Percentiles rank a stretch among this genome's conserved stretches.
phyloP scores from a whole-genome alignment of 2,329 filamentous ascomycete species.

The Dactylellina haptotyla region DNA sequence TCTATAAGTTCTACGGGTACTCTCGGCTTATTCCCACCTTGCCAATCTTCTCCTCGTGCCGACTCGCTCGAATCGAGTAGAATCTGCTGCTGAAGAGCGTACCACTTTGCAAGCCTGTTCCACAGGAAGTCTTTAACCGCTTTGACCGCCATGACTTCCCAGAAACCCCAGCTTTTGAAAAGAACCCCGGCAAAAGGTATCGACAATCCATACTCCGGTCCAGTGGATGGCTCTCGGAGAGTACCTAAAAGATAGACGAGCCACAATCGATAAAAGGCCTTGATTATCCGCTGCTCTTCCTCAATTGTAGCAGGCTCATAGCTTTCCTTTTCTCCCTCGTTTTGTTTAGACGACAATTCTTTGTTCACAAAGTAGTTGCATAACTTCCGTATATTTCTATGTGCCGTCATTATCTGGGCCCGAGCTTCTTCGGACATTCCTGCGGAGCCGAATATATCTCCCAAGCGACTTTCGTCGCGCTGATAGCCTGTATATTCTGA shows the following conservation, averaged over 20 bases:
- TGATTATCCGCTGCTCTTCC: slow-evolving; percentile 10
- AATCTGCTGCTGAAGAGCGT: neutral
- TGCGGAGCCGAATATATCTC: neutral
- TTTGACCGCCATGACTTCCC: slow-evolving; percentile 27
- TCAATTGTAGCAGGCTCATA: neutral
- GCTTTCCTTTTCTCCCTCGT: neutral
- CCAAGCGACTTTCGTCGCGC: neutral
- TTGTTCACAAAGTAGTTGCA: neutral
- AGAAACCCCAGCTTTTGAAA: slow-evolving; percentile 11
- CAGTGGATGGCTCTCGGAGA: neutral
- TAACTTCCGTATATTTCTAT: neutral
- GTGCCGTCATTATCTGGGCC: neutral
- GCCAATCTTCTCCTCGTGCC: neutral
- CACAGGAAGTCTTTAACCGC: slow-evolving; percentile 17
- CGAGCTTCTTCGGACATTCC: neutral
- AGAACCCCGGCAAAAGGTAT: neutral
- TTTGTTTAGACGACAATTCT: neutral
- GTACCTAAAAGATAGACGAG: neutral
- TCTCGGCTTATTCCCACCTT: neutral
- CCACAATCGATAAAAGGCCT: slow-evolving; percentile 11
- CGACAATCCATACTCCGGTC: neutral
- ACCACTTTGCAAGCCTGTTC: neutral
- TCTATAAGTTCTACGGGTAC: no score
- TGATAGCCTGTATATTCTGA: neutral
- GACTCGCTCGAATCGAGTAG: neutral